Conservation (phyloP, 805 yeast genomes). For the Schizosaccharomyces cryophilus region DNA sequence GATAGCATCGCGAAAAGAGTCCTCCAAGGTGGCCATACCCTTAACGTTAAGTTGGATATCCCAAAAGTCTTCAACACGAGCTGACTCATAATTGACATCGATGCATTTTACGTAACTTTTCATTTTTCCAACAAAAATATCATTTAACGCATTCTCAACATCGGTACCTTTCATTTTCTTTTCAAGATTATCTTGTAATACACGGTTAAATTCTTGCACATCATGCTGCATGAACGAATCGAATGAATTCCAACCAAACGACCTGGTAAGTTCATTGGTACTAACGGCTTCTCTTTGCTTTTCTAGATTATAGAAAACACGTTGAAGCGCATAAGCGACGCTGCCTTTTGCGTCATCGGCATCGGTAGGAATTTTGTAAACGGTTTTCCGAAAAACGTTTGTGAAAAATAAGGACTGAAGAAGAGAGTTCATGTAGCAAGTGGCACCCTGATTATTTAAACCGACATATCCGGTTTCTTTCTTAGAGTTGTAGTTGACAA, state of each 20-base stretch:
- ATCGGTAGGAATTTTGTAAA: slow-evolving; percentile 70
- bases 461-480: slow-evolving; percentile 79
- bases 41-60: slow-evolving; percentile 89
- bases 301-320: slow-evolving; percentile 59
- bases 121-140: slow-evolving; percentile 89
- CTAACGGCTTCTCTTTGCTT: slow-evolving; percentile 55
- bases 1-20: slow-evolving; percentile 65
- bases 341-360: slow-evolving; percentile 27
- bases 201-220: slow-evolving; percentile 86
- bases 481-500: slow-evolving; percentile 55
- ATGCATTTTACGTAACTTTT: slow-evolving; percentile 81
- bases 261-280: slow-evolving; percentile 62
- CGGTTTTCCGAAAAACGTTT: slow-evolving; percentile 53
- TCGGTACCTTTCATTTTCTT: slow-evolving; percentile 70
- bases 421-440: slow-evolving; percentile 83
- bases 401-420: slow-evolving; percentile 81
- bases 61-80: slow-evolving; percentile 89
- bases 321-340: slow-evolving; percentile 67
- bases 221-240: slow-evolving; percentile 97
- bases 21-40: slow-evolving; percentile 42
- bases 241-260: slow-evolving; percentile 91
- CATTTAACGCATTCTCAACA: slow-evolving; percentile 50
- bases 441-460: slow-evolving; percentile 88
- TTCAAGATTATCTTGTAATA: slow-evolving; percentile 83
- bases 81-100: slow-evolving; percentile 76